Evolutionary conservation across 2,329 filamentous ascomycete genomes (phyloP).

Genomic region (Ophiocordyceps polyrhachis-furcata): DNA sequence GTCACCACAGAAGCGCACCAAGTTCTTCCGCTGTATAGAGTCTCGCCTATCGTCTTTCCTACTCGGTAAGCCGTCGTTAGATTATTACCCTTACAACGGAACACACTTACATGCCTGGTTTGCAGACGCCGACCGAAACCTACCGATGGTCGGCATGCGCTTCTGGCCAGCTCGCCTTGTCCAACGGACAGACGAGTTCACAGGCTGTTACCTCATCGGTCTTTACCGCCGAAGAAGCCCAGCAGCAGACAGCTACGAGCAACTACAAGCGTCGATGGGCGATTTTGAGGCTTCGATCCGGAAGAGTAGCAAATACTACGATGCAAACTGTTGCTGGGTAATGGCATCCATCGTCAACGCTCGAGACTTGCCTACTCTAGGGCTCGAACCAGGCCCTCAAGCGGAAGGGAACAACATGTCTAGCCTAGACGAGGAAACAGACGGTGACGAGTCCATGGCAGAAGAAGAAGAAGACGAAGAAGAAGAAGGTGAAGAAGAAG

Average conservation of each 20-base stretch:
- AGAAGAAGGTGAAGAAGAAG: slow-evolving; percentile 17
- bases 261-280: neutral
- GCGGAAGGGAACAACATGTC: slow-evolving; percentile 29
- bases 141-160: slow-evolving; percentile 31
- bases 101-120: too few relatives aligned
- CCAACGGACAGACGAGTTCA: slow-evolving; percentile 25
- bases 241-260: slow-evolving; percentile 1
- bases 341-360: neutral
- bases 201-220: slow-evolving; percentile 44
- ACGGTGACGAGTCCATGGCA: slow-evolving; percentile 14
- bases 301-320: neutral
- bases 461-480: slow-evolving; percentile 12
- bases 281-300: neutral
- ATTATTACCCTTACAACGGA: too few relatives aligned
- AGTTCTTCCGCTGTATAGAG: slow-evolving; percentile 44
- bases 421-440: slow-evolving; percentile 17
- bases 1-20: slow-evolving; percentile 31
- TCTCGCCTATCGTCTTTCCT: slow-evolving; percentile 38
- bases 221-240: slow-evolving; percentile 17
- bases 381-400: slow-evolving; percentile 18
- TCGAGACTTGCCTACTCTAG: neutral
- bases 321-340: neutral
- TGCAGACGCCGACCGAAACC: slow-evolving; percentile 36
- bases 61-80: slow-evolving; percentile 30
- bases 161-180: slow-evolving; percentile 47